Evolutionary conservation across 768 basidiomycete species (phyloP).

Genomic region (Boletus rufocinnamomeus): DNA sequence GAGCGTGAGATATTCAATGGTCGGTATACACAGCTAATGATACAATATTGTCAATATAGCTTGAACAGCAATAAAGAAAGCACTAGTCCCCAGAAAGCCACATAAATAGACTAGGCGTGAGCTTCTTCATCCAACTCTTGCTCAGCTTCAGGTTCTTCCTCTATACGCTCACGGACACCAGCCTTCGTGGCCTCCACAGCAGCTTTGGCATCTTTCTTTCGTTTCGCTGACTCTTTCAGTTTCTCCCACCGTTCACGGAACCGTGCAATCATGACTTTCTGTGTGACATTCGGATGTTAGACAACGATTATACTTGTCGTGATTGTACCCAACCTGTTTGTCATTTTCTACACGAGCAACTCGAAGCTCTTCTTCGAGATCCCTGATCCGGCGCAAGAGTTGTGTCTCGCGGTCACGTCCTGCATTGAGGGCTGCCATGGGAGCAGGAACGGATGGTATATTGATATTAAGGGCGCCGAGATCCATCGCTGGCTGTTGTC

Average conservation of each 20-base stretch:
- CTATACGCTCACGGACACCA: slow-evolving; percentile 64
- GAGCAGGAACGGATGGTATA: slow-evolving; percentile 47
- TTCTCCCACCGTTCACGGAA: slow-evolving; percentile 90
- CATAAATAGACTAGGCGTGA: slow-evolving; percentile 1
- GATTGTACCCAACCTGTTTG: slow-evolving; percentile 61
- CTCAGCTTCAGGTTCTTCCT: slow-evolving; percentile 66
- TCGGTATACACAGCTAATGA: slow-evolving; percentile 15
- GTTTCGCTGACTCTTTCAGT: slow-evolving; percentile 83
- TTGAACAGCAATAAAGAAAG: slow-evolving; percentile 7
- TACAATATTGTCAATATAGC: slow-evolving; percentile 14
- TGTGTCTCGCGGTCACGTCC: slow-evolving; percentile 59
- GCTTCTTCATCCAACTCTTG: slow-evolving; percentile 48
- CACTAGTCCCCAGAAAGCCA: neutral
- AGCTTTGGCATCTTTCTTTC: slow-evolving; percentile 75
- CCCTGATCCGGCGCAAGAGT: slow-evolving; percentile 55
- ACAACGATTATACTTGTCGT: slow-evolving; percentile 4
- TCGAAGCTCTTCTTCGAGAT: slow-evolving; percentile 80
- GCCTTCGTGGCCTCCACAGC: slow-evolving; percentile 48
- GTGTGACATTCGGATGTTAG: slow-evolving; percentile 24
- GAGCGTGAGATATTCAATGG: neutral
- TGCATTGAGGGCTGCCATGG: slow-evolving; percentile 51
- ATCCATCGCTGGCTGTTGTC: slow-evolving; percentile 46
- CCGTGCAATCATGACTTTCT: slow-evolving; percentile 83
- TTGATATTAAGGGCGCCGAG: slow-evolving; percentile 60
- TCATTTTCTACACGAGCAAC: slow-evolving; percentile 69